Evolutionary conservation across 2,329 filamentous ascomycete genomes (phyloP).

Genomic region (Geosmithia flava): DNA sequence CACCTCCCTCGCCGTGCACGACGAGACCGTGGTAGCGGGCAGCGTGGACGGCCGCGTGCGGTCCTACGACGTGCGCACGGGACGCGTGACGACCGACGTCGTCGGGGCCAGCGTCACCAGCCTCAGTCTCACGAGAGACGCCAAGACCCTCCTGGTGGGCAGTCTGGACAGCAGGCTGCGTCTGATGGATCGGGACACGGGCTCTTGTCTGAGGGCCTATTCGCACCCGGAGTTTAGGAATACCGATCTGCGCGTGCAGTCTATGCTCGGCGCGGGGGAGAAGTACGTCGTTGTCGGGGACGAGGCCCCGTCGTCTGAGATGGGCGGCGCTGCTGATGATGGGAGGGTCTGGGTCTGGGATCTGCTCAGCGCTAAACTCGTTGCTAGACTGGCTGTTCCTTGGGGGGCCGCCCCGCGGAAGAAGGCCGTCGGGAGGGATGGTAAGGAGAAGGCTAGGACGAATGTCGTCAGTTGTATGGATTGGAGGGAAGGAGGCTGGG

Average conservation of each 20-base stretch:
- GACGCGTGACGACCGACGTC: constrained; percentile 57
- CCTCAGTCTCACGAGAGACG: constrained; percentile 57
- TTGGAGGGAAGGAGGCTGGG: constrained; percentile 50
- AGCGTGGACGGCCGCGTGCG: constrained; percentile 79
- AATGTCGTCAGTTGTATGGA: constrained; percentile 51
- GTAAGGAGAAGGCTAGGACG: constrained; percentile 43
- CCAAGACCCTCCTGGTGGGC: constrained; percentile 61
- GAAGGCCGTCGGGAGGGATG: constrained; percentile 44
- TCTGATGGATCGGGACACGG: constrained; percentile 68
- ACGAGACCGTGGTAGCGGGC: constrained; percentile 50
- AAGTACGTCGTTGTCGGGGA: constrained; percentile 70
- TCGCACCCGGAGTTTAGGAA: constrained; percentile 46
- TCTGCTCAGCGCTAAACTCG: constrained; percentile 57
- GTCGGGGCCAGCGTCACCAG: constrained; percentile 64
- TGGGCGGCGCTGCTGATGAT: constrained; percentile 43
- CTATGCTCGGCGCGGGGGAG: constrained; percentile 63
- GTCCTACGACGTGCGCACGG: constrained; percentile 72
- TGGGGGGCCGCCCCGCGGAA: constrained; percentile 39
- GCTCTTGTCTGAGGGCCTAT: constrained; percentile 63
- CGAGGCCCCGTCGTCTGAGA: constrained; percentile 36
- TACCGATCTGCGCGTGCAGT: constrained; percentile 60
- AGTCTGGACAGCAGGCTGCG: constrained; percentile 65
- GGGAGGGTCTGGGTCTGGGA: constrained; percentile 75
- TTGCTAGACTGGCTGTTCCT: constrained; percentile 47
- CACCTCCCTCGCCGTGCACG: constrained; percentile 30